Evolutionary conservation across 768 basidiomycete species (phyloP), one percentile per base, ranked within the genome.

Genomic region (Rubroboletus satanas): DNA sequence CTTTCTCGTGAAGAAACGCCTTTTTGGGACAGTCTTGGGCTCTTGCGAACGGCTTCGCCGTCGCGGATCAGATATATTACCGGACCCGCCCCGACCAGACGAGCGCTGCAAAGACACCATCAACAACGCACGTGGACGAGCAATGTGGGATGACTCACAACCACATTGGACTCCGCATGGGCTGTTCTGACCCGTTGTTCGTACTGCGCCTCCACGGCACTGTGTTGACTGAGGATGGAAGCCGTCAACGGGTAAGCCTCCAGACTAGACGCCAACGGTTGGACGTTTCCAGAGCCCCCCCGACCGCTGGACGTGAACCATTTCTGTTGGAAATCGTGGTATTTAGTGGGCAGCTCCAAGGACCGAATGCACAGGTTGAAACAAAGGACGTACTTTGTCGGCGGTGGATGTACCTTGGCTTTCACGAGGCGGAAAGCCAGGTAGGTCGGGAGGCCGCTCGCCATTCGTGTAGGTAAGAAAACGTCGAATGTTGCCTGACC

Each of bases 241-340:
- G 67, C 67, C 6, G 67, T 65, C 54, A 60, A 36, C 2, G 67
- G 67, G 28, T 67, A 55, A 0, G 51, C 17, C 14, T 55, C 54
- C 9, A 65, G 46, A 45, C 26, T 29, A 11, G 33, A n/a, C 2
- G 54, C 23, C 26, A 49, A 51, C 0, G 29, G 44, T 31, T 60
- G 61, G 32, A 68, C 59, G 43, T 68, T 68, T 31, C 67, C 67
- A 15, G 57, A 52, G 7, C 67, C 67, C 0, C 67, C 67, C 14
- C 67, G 58, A 7, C 67, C 67, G 8, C 61, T 63, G 6, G 65
- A 69, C 17, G 29, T 55, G 50, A 65, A 57, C n/a, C 57, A 51
- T n/a, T 17, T n/a, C 7, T 32, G 28, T 2, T 37, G 41, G n/a
- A 12, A 14, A 23, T 18, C 10, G 0, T 41, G 18, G 1, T 23